Conservation (phyloP, 2,329 filamentous ascomycete genomes). For the Knoxdaviesia proteae region DNA sequence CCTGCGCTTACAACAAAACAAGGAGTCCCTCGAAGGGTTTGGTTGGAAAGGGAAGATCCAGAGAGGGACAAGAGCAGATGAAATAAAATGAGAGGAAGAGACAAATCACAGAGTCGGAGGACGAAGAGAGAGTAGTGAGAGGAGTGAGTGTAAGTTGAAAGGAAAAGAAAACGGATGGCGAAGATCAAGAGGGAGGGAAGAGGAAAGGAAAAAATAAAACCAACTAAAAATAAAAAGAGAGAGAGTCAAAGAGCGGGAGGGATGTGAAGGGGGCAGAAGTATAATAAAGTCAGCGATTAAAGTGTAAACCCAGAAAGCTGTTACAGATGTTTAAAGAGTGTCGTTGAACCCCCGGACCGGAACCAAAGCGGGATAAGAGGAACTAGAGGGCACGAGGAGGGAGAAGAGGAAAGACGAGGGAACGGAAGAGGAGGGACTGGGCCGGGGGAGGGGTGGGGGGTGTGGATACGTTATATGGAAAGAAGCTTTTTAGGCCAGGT, state of each 20-base stretch:
- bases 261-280: neutral
- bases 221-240: neutral
- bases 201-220: conserved; percentile 1
- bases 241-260: neutral
- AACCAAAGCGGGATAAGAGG: too few species aligned
- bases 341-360: too few species aligned
- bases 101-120: neutral
- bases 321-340: too few species aligned
- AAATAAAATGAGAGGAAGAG: neutral
- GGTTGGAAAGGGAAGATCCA: neutral
- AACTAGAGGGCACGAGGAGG: too few species aligned
- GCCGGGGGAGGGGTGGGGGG: too few species aligned
- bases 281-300: neutral
- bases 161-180: conserved; percentile 1
- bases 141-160: conserved; percentile 2
- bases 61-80: neutral
- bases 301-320: too few species aligned
- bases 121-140: neutral
- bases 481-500: too few species aligned
- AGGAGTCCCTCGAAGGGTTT: neutral
- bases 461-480: too few species aligned
- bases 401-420: too few species aligned
- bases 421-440: too few species aligned
- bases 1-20: neutral
- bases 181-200: conserved; percentile 3